Percentiles rank a stretch among this genome's conserved stretches.
phyloP scores from a whole-genome alignment of 1,284 basidiomycete species.

The Cutaneotrichosporon cutaneum region DNA sequence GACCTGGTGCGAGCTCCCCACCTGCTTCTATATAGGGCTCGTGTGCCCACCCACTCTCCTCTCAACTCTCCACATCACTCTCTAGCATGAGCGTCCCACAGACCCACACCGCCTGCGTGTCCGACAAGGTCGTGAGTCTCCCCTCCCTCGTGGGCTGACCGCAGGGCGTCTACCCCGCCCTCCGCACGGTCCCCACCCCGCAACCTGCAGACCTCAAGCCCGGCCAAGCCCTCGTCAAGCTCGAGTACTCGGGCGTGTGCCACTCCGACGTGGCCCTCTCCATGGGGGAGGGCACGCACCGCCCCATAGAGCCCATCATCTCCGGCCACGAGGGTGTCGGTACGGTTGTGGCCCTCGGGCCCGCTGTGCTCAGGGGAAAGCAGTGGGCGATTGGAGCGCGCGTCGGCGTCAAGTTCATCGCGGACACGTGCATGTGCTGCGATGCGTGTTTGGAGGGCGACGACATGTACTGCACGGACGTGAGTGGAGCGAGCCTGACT shows the following conservation, averaged over 20 bases:
- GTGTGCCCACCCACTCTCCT: not conserved
- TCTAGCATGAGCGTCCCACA: not conserved
- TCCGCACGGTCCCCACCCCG: not conserved
- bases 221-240: slow-evolving; percentile 16
- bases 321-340: slow-evolving; percentile 61
- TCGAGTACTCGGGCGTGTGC: slow-evolving; percentile 59
- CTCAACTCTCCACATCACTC: not conserved
- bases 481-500: slow-evolving; percentile 24
- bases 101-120: not conserved
- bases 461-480: slow-evolving; percentile 62
- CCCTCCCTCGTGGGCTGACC: not conserved
- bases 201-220: not conserved
- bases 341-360: slow-evolving; percentile 70
- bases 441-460: slow-evolving; percentile 68
- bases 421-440: slow-evolving; percentile 68
- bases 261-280: slow-evolving; percentile 64
- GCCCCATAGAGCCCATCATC: slow-evolving; percentile 62
- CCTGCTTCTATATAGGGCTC: not conserved
- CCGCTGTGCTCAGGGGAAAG: slow-evolving; percentile 55
- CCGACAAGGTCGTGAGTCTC: not conserved
- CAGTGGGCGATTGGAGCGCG: slow-evolving; percentile 16
- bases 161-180: slow-evolving; percentile 7
- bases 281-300: slow-evolving; percentile 55
- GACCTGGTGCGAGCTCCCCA: not conserved
- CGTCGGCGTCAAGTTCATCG: slow-evolving; percentile 75